These are phyloP conservation scores for Drechslerella coelobrocha DNA, from an alignment of 2,329 filamentous ascomycete genomes.

Conservation along the genomic window DNA sequence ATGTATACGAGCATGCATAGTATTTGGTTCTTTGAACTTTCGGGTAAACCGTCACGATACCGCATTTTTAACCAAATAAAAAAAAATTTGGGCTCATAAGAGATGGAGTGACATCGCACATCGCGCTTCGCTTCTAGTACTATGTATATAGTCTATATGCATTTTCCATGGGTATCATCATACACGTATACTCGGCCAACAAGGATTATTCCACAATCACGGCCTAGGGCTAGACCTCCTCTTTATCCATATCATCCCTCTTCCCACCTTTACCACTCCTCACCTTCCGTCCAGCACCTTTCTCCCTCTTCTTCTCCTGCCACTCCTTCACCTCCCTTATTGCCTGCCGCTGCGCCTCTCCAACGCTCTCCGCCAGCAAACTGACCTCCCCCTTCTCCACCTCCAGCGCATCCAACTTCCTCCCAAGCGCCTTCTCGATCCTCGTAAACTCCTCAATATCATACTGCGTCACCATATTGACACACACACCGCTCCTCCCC, in stretches of 20 bases:
- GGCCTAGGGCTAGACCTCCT: slow-evolving; percentile 50
- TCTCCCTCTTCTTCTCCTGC: slow-evolving; percentile 68
- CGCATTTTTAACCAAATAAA: slow-evolving; percentile 1
- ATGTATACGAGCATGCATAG: slow-evolving; percentile 1
- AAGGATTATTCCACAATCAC: not conserved
- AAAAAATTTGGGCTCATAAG: slow-evolving; percentile 1
- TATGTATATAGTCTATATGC: not conserved
- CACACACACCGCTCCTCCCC: slow-evolving; percentile 81
- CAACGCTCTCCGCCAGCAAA: slow-evolving; percentile 77
- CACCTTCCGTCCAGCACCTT: slow-evolving; percentile 51
- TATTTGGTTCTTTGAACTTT: slow-evolving; percentile 2
- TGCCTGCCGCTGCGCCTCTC: slow-evolving; percentile 82
- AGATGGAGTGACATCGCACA: too few relatives aligned
- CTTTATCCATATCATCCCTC: slow-evolving; percentile 55
- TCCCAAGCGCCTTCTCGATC: slow-evolving; percentile 82
- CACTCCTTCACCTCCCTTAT: slow-evolving; percentile 81
- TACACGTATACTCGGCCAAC: not conserved
- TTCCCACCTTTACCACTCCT: slow-evolving; percentile 50
- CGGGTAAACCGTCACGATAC: slow-evolving; percentile 1
- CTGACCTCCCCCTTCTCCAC: slow-evolving; percentile 82
- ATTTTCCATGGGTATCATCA: slow-evolving; percentile 37
- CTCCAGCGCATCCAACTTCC: slow-evolving; percentile 73
- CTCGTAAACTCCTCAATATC: slow-evolving; percentile 80
- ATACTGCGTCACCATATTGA: slow-evolving; percentile 85
- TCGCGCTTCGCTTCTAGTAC: too few relatives aligned